These are phyloP conservation scores for Ophiostoma tasmaniense DNA, from an alignment of 2,329 filamentous ascomycete species.

Conservation along the genomic window DNA sequence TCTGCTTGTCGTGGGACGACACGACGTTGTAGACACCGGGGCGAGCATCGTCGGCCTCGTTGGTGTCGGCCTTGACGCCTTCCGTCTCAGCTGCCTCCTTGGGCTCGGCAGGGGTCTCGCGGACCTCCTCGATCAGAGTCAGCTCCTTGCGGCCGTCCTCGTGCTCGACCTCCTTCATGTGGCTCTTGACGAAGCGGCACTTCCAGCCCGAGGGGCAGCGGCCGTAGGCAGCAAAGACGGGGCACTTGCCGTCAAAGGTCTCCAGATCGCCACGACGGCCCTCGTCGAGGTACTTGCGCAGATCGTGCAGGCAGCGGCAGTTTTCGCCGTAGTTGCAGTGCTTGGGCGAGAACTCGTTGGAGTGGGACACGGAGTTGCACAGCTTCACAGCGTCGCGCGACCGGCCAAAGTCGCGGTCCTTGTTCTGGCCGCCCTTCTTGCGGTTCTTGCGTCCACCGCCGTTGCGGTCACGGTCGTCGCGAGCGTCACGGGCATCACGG, in stretches of 20 bases:
- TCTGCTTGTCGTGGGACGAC: constrained; percentile 59
- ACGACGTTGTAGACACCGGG: constrained; percentile 71
- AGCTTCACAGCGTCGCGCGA: constrained; percentile 70
- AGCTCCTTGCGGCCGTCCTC: constrained; percentile 79
- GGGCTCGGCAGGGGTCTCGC: constrained; percentile 21
- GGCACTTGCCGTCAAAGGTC: constrained; percentile 70
- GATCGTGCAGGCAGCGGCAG: constrained; percentile 75
- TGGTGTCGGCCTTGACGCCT: constrained; percentile 14
- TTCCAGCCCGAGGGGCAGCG: constrained; percentile 84
- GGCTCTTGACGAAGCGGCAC: constrained; percentile 81
- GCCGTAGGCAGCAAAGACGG: constrained; percentile 68
- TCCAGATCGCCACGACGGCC: constrained; percentile 73
- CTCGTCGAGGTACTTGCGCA: constrained; percentile 75
- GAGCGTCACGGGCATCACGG: constrained; percentile 3
- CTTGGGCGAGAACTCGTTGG: constrained; percentile 71
- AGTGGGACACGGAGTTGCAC: constrained; percentile 64
- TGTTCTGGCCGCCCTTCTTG: constrained; percentile 65
- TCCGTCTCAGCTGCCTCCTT: constrained; percentile 24
- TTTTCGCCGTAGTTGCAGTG: constrained; percentile 69
- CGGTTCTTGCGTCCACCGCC: constrained; percentile 26
- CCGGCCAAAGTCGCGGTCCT: constrained; percentile 67
- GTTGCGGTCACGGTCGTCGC: constrained; percentile 25
- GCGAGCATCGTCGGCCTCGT: constrained; percentile 42
- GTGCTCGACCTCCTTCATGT: constrained; percentile 70
- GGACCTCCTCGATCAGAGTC: constrained; percentile 48